Base-by-base conservation (phyloP, 1,139 yeast species). In the Nadsonia commutata region DNA sequence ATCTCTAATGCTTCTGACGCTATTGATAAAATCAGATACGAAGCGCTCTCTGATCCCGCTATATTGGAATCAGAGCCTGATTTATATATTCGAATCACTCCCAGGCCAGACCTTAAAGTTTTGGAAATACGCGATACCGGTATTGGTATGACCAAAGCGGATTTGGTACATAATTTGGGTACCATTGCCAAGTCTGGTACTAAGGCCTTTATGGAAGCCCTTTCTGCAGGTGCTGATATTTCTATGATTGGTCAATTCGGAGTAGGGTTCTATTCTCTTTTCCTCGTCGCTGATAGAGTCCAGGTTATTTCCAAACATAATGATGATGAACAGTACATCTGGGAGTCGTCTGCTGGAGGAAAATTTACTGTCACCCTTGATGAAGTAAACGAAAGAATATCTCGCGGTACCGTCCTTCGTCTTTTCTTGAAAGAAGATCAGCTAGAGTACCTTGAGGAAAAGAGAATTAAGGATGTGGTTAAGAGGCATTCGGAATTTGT, bases 201-300 rank as follows among this genome's bases (percentile, higher is more conserved):
- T 60, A 93, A 93, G 75, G 84, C 94, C 56, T 93, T 93, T 68
- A 90, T 93, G 98, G 98, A 93, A 72, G 98, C 98, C 55, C 77
- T 90, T 56, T 80, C 95, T 55, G 96, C 96, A 54, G 99, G 99
- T 72, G 98, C 98, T 53, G 99, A 93, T 68, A 96, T 93, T 54
- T 86, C 97, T 53, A 93, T 93, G 98, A 93, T 93, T 72, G 99
- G 99, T 77, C 98, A 93, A 73, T 93, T 93, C 74, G 99, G 99
- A 85, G 98, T 93, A 59, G 99, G 99, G 78, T 93, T 93, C 90
- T 93, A 93, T 82, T 90, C 99, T 47, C 76, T 90, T 58, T 93
- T 93, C 84, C 80, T 93, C 74, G 98, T 93, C 63, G 97, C 98
- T 61, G 99, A 93, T 73, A 86, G 80, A 61, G 98, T 93, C 53